Percentiles rank a stretch among this genome's conserved stretches.
Evolutionary conservation across 768 basidiomycete genomes (phyloP).

Genomic region (Termitomyces sp.): DNA sequence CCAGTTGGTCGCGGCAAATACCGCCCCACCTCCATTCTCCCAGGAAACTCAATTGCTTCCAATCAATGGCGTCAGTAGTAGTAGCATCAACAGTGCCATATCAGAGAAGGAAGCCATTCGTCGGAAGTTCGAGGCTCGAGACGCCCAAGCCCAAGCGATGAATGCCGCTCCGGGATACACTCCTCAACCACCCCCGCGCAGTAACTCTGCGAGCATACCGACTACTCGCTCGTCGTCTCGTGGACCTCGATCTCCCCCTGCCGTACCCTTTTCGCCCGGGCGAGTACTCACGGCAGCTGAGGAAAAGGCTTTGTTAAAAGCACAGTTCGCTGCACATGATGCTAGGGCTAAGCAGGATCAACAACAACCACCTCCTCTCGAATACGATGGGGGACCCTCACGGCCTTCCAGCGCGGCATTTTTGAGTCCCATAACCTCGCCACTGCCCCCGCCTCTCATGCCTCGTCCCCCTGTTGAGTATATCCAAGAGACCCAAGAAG

Average conservation of each 20-base stretch:
- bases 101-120: constrained; percentile 59
- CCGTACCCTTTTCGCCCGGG: constrained; percentile 27
- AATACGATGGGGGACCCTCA: constrained; percentile 25
- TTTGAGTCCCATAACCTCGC: constrained; percentile 19
- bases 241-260: constrained; percentile 31
- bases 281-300: constrained; percentile 64
- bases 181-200: constrained; percentile 24
- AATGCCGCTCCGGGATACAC: constrained; percentile 16
- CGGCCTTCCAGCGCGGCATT: constrained; percentile 14
- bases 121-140: constrained; percentile 54
- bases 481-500: constrained; percentile 78
- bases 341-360: constrained; percentile 16
- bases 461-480: constrained; percentile 79
- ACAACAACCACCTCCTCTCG: constrained; percentile 13
- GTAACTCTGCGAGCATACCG: constrained; percentile 15
- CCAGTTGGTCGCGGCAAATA: constrained; percentile 11
- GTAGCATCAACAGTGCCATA: constrained; percentile 19
- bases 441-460: constrained; percentile 65
- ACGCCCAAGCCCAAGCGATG: constrained; percentile 27
- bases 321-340: constrained; percentile 62
- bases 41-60: constrained; percentile 8
- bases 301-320: constrained; percentile 70
- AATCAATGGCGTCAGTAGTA: constrained; percentile 15
- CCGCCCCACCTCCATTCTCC: constrained; percentile 20
- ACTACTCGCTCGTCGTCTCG: constrained; percentile 18